phyloP scores from a whole-genome alignment of 73 alveolate species.

The Stentor roeselii region DNA sequence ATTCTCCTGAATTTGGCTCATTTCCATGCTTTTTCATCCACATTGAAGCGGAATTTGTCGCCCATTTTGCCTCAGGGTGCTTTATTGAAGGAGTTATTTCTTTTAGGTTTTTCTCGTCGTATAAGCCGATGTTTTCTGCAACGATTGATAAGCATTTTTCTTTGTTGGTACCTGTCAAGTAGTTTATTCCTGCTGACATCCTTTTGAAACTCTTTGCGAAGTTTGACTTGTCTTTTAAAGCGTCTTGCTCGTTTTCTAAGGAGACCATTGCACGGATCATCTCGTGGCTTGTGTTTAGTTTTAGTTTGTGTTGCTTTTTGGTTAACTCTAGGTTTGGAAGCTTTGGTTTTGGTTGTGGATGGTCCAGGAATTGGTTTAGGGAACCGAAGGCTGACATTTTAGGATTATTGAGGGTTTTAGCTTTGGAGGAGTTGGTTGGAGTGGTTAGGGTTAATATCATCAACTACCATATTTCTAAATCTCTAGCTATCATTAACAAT shows the following conservation, averaged over 20 bases:
- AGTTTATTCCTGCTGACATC: slow-evolving; percentile 11
- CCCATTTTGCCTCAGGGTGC: background rate
- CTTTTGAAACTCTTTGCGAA: slow-evolving; percentile 13
- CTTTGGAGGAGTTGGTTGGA: no score
- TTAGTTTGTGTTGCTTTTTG: slow-evolving; percentile 18
- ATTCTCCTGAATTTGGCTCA: background rate
- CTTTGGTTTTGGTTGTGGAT: background rate
- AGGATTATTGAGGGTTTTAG: no score
- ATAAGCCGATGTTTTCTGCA: background rate
- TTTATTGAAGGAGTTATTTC: background rate
- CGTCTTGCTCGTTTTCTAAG: slow-evolving; percentile 20
- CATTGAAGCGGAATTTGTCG: background rate
- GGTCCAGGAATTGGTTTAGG: background rate
- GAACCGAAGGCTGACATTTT: no score
- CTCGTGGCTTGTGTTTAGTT: slow-evolving; percentile 19
- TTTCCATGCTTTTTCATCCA: slow-evolving; percentile 24
- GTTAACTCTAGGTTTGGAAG: slow-evolving; percentile 17
- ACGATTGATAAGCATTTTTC: background rate
- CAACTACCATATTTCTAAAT: no score
- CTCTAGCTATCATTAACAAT: no score
- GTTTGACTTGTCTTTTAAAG: slow-evolving; percentile 1
- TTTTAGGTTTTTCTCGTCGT: background rate
- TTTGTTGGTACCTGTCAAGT: background rate
- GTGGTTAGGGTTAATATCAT: no score
- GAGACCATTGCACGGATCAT: slow-evolving; percentile 25